These are phyloP conservation scores for Colletotrichum falcatum DNA, from an alignment of 2,329 filamentous ascomycete genomes.

Conservation along the genomic window DNA sequence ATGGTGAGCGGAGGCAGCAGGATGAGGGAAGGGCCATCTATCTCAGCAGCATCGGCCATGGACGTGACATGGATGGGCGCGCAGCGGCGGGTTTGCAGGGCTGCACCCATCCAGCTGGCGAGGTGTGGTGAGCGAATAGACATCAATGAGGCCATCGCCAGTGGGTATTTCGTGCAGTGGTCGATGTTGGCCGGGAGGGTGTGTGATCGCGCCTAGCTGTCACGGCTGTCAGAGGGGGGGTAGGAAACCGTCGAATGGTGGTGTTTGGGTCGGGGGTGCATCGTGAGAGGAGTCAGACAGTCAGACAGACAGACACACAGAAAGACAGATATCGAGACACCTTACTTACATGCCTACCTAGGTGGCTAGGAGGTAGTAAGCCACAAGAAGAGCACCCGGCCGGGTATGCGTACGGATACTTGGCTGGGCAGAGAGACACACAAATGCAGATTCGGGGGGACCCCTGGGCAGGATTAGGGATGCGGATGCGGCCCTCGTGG, in stretches of 20 bases:
- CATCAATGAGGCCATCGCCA: conserved; percentile 39
- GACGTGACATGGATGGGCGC: not conserved
- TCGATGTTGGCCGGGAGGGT: conserved; percentile 25
- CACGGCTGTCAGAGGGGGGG: not conserved
- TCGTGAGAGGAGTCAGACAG: conserved; percentile 1
- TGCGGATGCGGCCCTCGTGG: conserved; percentile 37
- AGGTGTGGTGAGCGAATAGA: conserved; percentile 29
- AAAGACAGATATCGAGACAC: not conserved
- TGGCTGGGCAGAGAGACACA: not conserved
- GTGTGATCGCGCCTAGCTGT: conserved; percentile 17
- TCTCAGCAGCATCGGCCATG: conserved; percentile 22
- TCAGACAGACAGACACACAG: conserved; percentile 2
- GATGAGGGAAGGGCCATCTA: not conserved
- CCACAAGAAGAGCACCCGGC: not conserved
- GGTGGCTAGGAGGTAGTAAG: not conserved
- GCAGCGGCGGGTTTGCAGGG: conserved; percentile 15
- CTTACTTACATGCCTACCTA: not conserved
- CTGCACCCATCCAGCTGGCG: conserved; percentile 11
- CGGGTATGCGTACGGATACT: not conserved
- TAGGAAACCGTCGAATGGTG: conserved; percentile 10
- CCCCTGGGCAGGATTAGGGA: conserved; percentile 34
- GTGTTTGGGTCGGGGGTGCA: conserved; percentile 32
- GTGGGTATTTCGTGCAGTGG: conserved; percentile 25
- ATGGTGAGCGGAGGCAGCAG: conserved; percentile 11
- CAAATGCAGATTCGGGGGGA: conserved; percentile 27